Base-by-base conservation (phyloP, 208 protist species). In the Cochliopodium minus region DNA sequence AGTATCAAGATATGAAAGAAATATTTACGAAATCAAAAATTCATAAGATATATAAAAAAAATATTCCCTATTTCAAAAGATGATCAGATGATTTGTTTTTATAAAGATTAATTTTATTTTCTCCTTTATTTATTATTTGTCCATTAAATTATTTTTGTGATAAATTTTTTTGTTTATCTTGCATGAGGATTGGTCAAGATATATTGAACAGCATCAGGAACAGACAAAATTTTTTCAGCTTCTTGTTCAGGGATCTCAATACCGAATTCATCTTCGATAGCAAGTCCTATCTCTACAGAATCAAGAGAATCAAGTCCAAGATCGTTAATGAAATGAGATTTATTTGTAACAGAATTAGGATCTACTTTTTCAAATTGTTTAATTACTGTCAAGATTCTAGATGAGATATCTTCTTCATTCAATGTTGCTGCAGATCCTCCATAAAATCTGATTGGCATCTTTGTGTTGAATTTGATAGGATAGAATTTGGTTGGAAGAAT, bases 351-450 rank as follows among this genome's bases (percentile, higher is more conserved):
- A 59, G 85, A 86, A 25, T 71, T 81, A 10, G 85, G 81, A 49
- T 85, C 77, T 10, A 92, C 83, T 68, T 94, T 94, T 59, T 94
- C 82, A 51, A 92, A 92, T 57, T 92, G 91, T 64, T 88, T 91
- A 28, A 94, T 73, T 4, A 91, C 82, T 55, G 89, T 77, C 20
- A 94, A 57, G 1, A 94, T 85, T 73, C 88, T 78, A 32, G 86
- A 85, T 29, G 83, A 77, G n/a, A 91, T 83, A 36, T 91, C 88
- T 57, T 88, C 81, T 57, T 82, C 85, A 52, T 87, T 77, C 5
- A 92, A n/a, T n/a, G n/a, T n/a, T n/a, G n/a, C n/a, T n/a, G n/a
- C n/a, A n/a, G n/a, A n/a, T n/a, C n/a, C n/a, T n/a, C n/a, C n/a
- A n/a, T n/a, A n/a, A n/a, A n/a, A n/a, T n/a, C n/a, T n/a, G n/a